Evolutionary conservation across 2,329 filamentous ascomycete species (phyloP).

Genomic region (Orbilia ellipsospora): DNA sequence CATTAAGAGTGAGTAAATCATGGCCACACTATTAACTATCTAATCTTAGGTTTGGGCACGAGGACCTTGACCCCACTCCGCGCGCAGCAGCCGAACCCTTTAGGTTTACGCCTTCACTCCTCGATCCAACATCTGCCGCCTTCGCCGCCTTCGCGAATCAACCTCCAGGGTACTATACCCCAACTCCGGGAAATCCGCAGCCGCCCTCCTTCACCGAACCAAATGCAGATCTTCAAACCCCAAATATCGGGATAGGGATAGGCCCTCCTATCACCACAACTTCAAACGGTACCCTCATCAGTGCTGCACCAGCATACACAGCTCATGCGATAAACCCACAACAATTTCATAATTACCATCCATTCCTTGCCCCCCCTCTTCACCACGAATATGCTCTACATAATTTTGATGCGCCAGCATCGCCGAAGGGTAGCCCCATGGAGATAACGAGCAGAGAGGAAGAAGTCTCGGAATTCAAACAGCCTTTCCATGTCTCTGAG

Average conservation of each 20-base stretch:
- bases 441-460: slow-evolving; percentile 56
- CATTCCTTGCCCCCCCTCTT: slow-evolving; percentile 72
- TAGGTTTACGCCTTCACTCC: slow-evolving; percentile 86
- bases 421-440: slow-evolving; percentile 59
- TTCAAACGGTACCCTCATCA: slow-evolving; percentile 37
- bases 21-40: slow-evolving; percentile 1
- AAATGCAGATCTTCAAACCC: slow-evolving; percentile 84
- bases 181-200: slow-evolving; percentile 84
- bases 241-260: slow-evolving; percentile 77
- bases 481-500: slow-evolving; percentile 13
- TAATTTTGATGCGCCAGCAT: slow-evolving; percentile 57
- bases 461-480: slow-evolving; percentile 47
- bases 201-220: slow-evolving; percentile 65
- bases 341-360: slow-evolving; percentile 75
- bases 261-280: slow-evolving; percentile 78
- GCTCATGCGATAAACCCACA: slow-evolving; percentile 68
- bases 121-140: slow-evolving; percentile 85
- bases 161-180: slow-evolving; percentile 84
- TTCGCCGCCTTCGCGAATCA: slow-evolving; percentile 84
- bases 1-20: not conserved
- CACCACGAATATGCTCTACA: slow-evolving; percentile 62
- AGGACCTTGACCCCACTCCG: slow-evolving; percentile 83
- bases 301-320: slow-evolving; percentile 68
- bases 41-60: slow-evolving; percentile 53
- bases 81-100: slow-evolving; percentile 82